Percentiles rank a stretch among this genome's conserved stretches.
These are phyloP conservation scores for Pseudozyma pruni DNA, from an alignment of 1,284 basidiomycete genomes.

Conservation along the genomic window DNA sequence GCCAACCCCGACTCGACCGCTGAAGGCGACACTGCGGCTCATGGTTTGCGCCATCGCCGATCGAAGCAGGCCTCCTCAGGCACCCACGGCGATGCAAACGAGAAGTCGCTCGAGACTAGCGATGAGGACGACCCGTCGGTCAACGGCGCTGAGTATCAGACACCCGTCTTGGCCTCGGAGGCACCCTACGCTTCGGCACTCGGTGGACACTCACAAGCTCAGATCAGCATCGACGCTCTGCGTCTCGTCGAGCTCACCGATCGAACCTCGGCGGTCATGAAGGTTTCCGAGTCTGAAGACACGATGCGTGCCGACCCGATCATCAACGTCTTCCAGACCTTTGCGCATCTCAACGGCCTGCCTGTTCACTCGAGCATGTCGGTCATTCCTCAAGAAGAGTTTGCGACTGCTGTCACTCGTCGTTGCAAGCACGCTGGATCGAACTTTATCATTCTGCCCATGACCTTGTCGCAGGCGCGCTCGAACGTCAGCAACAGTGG, in stretches of 20 bases:
- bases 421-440: conserved; percentile 75
- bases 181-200: conserved; percentile 31
- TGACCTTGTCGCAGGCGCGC: conserved; percentile 70
- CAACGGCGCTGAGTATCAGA: conserved; percentile 34
- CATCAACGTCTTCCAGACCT: conserved; percentile 82
- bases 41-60: conserved; percentile 29
- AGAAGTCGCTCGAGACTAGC: conserved; percentile 23
- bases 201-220: conserved; percentile 25
- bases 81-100: conserved; percentile 24
- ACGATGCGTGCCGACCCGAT: conserved; percentile 80
- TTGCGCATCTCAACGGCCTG: conserved; percentile 79
- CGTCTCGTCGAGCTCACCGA: conserved; percentile 77
- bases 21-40: background rate
- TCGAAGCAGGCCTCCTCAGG: conserved; percentile 18
- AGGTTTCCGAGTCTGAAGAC: conserved; percentile 78
- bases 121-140: conserved; percentile 32
- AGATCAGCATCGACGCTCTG: conserved; percentile 56
- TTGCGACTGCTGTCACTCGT: conserved; percentile 75
- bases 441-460: conserved; percentile 84
- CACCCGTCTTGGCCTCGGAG: conserved; percentile 41
- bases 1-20: conserved; percentile 13
- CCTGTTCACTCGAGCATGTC: conserved; percentile 74
- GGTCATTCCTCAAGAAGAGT: conserved; percentile 79
- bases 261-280: conserved; percentile 85
- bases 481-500: conserved; percentile 2